These are phyloP conservation scores for Meira nashicola DNA, from an alignment of 1,284 basidiomycete genomes.

Conservation along the genomic window DNA sequence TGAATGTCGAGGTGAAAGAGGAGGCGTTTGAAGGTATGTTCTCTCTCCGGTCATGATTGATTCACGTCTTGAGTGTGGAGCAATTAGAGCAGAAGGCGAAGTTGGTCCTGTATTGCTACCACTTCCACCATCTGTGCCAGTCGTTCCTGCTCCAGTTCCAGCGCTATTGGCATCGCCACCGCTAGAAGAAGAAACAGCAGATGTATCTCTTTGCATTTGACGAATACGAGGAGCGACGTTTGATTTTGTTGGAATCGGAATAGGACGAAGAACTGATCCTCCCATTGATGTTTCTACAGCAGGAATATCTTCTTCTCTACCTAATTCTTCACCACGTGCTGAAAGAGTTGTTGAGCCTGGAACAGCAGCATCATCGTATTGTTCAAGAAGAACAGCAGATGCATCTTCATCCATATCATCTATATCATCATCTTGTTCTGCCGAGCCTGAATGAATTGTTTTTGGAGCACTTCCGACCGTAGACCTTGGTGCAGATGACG, in stretches of 20 bases:
- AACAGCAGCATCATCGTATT: conserved; percentile 15
- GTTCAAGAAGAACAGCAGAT: conserved; percentile 18
- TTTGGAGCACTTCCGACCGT: background rate
- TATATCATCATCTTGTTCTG: background rate
- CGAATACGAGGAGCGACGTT: background rate
- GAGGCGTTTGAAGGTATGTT: conserved; percentile 29
- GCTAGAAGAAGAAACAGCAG: background rate
- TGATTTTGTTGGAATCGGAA: conserved; percentile 24
- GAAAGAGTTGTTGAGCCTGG: conserved; percentile 25
- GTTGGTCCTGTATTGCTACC: background rate
- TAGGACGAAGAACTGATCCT: conserved; percentile 22
- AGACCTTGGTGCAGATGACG: no score
- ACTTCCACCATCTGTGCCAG: background rate
- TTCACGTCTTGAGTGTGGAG: background rate
- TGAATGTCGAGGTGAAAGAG: conserved; percentile 36
- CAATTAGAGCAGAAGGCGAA: no score
- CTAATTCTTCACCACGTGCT: conserved; percentile 16
- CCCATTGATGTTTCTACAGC: conserved; percentile 38
- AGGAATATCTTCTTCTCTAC: conserved; percentile 39
- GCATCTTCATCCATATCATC: conserved; percentile 25
- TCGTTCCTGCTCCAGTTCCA: background rate
- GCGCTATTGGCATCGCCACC: background rate
- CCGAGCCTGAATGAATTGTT: background rate
- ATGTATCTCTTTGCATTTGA: background rate
- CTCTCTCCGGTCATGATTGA: background rate